Percentiles rank a stretch among this genome's conserved stretches.
phyloP scores from a whole-genome alignment of 257 asterid genomes.

The Scutellaria barbata region DNA sequence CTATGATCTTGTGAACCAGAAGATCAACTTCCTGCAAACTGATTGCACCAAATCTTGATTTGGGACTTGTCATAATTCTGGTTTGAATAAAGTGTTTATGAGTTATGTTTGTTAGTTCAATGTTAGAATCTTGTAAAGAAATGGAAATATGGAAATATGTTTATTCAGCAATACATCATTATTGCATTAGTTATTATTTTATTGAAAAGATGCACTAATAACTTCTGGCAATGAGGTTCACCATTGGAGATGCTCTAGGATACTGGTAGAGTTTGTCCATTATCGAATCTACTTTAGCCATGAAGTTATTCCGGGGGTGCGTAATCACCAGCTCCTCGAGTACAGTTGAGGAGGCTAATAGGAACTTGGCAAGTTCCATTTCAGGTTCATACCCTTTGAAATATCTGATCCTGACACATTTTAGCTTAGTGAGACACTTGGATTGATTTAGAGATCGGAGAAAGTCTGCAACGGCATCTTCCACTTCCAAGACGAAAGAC shows the following conservation, averaged over 20 bases:
- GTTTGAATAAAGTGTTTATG: slow-evolving; percentile 6
- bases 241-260: slow-evolving; percentile 44
- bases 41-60: slow-evolving; percentile 48
- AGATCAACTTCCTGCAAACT: slow-evolving; percentile 42
- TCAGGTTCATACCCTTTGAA: slow-evolving; percentile 48
- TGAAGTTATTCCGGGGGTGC: slow-evolving; percentile 31
- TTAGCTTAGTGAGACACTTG: slow-evolving; percentile 37
- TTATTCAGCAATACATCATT: no score
- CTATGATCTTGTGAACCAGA: slow-evolving; percentile 52
- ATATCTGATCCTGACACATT: slow-evolving; percentile 43
- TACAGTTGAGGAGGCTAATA: slow-evolving; percentile 51
- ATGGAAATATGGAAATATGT: no score
- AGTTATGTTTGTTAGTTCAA: background rate
- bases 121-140: background rate
- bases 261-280: slow-evolving; percentile 46
- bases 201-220: no score
- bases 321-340: slow-evolving; percentile 47
- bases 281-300: slow-evolving; percentile 42
- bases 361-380: slow-evolving; percentile 53
- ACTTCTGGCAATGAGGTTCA: slow-evolving; percentile 22
- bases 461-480: slow-evolving; percentile 45
- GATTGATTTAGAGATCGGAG: slow-evolving; percentile 42
- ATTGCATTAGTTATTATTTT: no score
- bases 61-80: background rate
- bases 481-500: slow-evolving; percentile 45